phyloP scores from a whole-genome alignment of 2,329 filamentous ascomycete genomes.

The Immersiporthe knoxdaviesiana region DNA sequence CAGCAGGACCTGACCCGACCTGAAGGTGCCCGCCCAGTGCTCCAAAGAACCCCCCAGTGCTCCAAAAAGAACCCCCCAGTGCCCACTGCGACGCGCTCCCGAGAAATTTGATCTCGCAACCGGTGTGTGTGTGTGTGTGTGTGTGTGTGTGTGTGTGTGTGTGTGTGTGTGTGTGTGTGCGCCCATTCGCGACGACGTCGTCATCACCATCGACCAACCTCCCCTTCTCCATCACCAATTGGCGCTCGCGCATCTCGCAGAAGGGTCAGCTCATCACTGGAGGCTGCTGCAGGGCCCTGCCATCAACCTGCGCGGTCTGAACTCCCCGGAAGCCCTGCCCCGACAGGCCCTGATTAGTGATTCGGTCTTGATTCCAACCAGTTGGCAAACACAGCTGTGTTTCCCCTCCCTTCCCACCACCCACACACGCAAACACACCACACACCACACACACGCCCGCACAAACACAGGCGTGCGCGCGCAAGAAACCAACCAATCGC shows the following conservation, averaged over 20 bases:
- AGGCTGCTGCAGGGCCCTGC: slow-evolving; percentile 15
- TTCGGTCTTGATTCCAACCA: slow-evolving; percentile 8
- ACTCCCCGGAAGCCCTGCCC: slow-evolving; percentile 5
- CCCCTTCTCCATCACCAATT: slow-evolving; percentile 25
- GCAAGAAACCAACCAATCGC: not conserved
- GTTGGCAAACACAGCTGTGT: slow-evolving; percentile 13
- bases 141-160: no score
- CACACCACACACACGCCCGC: no score
- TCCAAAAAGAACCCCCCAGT: not conserved
- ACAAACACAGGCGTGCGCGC: no score
- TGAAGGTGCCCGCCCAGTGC: not conserved
- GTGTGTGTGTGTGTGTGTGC: no score
- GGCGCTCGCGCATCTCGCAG: slow-evolving; percentile 20
- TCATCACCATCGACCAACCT: not conserved
- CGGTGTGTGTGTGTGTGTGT: no score
- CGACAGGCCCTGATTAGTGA: slow-evolving; percentile 15
- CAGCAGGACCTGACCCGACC: not conserved
- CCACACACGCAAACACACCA: not conserved
- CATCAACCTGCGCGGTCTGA: slow-evolving; percentile 13
- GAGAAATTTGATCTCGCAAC: slow-evolving; percentile 4
- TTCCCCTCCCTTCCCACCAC: slow-evolving; percentile 19
- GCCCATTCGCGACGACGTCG: not conserved
- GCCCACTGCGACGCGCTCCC: not conserved
- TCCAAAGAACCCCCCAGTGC: no score
- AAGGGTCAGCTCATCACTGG: slow-evolving; percentile 9